These are phyloP conservation scores for Nitzschia putrida DNA, from an alignment of 108 stramenopile genomes.

Conservation along the genomic window DNA sequence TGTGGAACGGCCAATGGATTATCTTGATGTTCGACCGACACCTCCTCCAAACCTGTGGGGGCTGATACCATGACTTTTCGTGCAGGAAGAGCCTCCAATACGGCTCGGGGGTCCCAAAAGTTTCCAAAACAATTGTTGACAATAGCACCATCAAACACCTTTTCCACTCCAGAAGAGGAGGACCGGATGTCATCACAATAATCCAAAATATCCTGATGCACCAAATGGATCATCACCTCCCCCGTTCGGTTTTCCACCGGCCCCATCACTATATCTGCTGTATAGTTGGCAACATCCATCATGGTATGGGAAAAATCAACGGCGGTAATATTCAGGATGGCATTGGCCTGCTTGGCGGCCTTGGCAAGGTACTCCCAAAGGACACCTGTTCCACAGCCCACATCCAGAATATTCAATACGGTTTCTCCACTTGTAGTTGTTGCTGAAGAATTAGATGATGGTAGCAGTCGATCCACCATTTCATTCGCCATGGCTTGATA, in stretches of 20 bases:
- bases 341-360: constrained; percentile 27
- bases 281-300: constrained; percentile 16
- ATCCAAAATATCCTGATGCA: constrained; percentile 18
- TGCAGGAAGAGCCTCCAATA: constrained; percentile 18
- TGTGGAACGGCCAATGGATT: constrained; percentile 33
- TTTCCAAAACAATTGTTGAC: constrained; percentile 48
- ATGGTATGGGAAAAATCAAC: constrained; percentile 36
- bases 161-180: background rate
- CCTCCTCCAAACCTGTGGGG: constrained; percentile 25
- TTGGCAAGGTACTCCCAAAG: constrained; percentile 27
- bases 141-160: constrained; percentile 24
- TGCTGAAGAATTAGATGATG: background rate
- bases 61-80: constrained; percentile 22
- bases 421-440: background rate
- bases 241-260: background rate
- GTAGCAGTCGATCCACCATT: background rate
- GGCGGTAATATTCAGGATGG: constrained; percentile 25
- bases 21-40: constrained; percentile 12
- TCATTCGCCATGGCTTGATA: constrained; percentile 27
- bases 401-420: constrained; percentile 32
- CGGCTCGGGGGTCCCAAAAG: constrained; percentile 16
- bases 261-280: constrained; percentile 11
- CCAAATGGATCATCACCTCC: constrained; percentile 18
- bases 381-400: constrained; percentile 43
- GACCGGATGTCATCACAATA: background rate